Base-by-base conservation (phyloP, 2,329 filamentous ascomycete genomes). In the Metarhizium robertsii region DNA sequence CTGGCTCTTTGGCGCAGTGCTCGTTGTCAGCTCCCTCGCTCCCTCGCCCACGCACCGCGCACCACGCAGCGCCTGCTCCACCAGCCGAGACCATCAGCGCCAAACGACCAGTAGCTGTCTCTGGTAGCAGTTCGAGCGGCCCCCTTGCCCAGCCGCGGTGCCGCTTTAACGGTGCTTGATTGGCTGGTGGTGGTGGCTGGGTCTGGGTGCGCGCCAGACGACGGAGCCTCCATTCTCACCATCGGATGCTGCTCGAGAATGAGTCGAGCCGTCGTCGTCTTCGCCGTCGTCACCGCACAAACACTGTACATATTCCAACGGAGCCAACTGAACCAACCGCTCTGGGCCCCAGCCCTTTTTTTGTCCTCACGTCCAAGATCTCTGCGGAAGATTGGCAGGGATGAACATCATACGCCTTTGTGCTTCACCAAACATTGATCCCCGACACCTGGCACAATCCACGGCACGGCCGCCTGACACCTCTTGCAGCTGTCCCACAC, bases 141-240 rank as follows among this genome's bases (percentile, higher is more conserved):
- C 14, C 29, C n/a, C 38, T 36, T 50, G 25, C 45, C n/a, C 53
- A 40, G 18, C 50, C 29, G 49, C 61, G 61, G 64, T 59, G 66
- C 66, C 62, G 66, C 67, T 67, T 64, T 66, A 61, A 66, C 56
- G 18, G 14, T 11, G 11, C 38, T 16, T 69, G 67, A 69, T 71
- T 71, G 68, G 69, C 57, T 69, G 58, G 64, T 62, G 64, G 58
- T 60, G 64, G 64, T 65, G 64, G 66, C 62, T 66, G 66, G 67
- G 59, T 52, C 38, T 46, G 25, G 38, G 46, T 38, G n/a, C 51
- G 48, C 51, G 53, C 47, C 53, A 53, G 46, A 50, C 16, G 30
- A 52, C 30, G 55, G 43, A 18, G 53, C 50, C 45, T 16, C 25
- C 18, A 30, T 36, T 20, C 3, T 45, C 42, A 11, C 42, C 6